Evolutionary conservation across 257 asterid species (phyloP).

Genomic region (Solanum chaucha): DNA sequence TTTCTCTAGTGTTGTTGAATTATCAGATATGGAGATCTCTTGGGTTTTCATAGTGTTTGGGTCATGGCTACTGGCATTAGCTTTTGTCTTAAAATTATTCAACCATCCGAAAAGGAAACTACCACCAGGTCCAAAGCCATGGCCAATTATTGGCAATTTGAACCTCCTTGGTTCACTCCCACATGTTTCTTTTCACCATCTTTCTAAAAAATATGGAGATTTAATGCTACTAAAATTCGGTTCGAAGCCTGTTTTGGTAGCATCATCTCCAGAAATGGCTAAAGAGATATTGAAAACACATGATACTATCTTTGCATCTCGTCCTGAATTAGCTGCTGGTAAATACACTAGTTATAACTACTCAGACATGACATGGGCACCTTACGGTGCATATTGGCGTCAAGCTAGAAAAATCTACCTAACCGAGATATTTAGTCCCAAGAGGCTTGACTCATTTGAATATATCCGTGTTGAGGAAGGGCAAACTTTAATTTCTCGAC

Average conservation of each 20-base stretch:
- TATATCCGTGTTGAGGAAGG: not conserved
- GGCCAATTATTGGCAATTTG: not conserved
- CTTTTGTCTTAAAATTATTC: not conserved
- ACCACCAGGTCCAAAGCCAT: slow-evolving; percentile 1
- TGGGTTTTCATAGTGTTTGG: not conserved
- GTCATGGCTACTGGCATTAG: not conserved
- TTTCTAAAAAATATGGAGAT: not conserved
- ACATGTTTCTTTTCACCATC: not conserved
- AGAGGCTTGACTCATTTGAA: not conserved
- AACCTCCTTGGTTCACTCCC: not conserved
- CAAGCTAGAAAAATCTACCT: not conserved
- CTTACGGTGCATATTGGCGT: not conserved
- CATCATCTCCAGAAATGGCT: not conserved
- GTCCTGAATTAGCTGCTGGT: not conserved
- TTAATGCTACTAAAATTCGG: not conserved
- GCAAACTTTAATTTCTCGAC: not conserved
- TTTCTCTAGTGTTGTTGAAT: not conserved
- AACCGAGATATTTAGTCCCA: not conserved
- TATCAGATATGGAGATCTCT: not conserved
- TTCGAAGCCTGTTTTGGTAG: not conserved
- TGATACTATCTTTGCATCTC: not conserved
- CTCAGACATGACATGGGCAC: not conserved
- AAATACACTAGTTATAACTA: not conserved
- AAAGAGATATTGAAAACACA: not conserved
- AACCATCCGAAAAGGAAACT: not conserved